Evolutionary conservation across 1,284 basidiomycete genomes (phyloP).

Genomic region (Trametes polyzona): DNA sequence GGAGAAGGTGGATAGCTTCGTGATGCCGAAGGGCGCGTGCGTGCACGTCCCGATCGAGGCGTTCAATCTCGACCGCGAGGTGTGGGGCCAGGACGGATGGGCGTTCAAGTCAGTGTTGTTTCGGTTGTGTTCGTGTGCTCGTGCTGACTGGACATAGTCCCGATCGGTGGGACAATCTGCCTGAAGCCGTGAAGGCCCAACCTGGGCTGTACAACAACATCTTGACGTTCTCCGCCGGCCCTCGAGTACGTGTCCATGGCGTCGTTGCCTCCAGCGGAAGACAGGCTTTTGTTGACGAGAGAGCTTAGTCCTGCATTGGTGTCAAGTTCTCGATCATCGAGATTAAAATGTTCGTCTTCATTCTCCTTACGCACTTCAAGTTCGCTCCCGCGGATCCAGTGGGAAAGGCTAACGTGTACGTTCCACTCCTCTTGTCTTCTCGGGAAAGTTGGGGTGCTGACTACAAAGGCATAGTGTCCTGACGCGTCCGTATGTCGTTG

Average conservation of each 20-base stretch:
- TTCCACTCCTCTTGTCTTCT: neutral
- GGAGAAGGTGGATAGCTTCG: constrained; percentile 47
- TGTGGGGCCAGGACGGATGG: constrained; percentile 82
- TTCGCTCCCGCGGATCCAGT: constrained; percentile 64
- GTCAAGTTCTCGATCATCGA: constrained; percentile 79
- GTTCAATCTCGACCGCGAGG: constrained; percentile 71
- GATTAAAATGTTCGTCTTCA: constrained; percentile 76
- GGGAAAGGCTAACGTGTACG: constrained; percentile 70
- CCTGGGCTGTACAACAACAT: constrained; percentile 75
- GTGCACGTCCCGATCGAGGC: constrained; percentile 79
- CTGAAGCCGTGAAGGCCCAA: constrained; percentile 58
- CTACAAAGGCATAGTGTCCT: constrained; percentile 52
- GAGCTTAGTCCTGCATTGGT: constrained; percentile 75
- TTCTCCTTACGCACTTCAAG: constrained; percentile 66
- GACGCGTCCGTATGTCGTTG: constrained; percentile 69
- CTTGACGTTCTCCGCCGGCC: constrained; percentile 78
- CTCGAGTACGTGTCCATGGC: constrained; percentile 55
- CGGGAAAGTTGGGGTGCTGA: neutral
- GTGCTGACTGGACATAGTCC: constrained; percentile 50
- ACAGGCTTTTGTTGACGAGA: neutral
- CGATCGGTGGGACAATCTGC: constrained; percentile 77
- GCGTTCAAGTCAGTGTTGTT: constrained; percentile 63
- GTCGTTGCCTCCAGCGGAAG: neutral
- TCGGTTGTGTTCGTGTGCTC: neutral
- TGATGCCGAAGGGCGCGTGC: constrained; percentile 66